Evolutionary conservation across 441 rosid genomes (phyloP).

Genomic region (Omphalea diandra): DNA sequence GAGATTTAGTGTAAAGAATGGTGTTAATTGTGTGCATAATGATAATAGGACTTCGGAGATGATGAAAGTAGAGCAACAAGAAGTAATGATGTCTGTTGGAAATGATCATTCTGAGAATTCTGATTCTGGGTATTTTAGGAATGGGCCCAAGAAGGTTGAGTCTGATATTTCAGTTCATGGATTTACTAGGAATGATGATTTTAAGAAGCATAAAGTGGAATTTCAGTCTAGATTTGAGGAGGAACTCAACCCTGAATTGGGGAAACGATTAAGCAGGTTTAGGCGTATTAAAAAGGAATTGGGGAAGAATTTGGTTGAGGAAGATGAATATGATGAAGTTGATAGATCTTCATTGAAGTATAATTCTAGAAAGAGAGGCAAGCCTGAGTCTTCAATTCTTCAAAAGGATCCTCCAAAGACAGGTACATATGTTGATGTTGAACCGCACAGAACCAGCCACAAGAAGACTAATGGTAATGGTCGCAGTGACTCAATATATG

Average conservation of each 20-base stretch:
- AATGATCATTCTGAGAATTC: conserved; percentile 40
- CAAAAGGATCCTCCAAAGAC: conserved; percentile 35
- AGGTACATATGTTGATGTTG: conserved; percentile 24
- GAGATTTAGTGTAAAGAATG: conserved; percentile 34
- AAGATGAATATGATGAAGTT: conserved; percentile 21
- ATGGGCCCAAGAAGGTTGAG: conserved; percentile 53
- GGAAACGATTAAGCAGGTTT: conserved; percentile 38
- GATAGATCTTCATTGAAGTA: conserved; percentile 34
- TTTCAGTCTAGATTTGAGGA: conserved; percentile 36
- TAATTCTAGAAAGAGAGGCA: conserved; percentile 38
- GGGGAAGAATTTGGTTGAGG: conserved; percentile 30
- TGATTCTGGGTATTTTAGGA: conserved; percentile 59
- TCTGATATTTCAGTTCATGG: conserved; percentile 47
- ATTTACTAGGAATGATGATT: conserved; percentile 34
- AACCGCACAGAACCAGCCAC: conserved; percentile 31
- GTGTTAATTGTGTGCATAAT: conserved; percentile 27
- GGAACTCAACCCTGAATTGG: conserved; percentile 29
- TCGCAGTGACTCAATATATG: conserved; percentile 37
- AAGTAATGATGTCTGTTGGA: conserved; percentile 35
- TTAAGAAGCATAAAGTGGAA: conserved; percentile 36
- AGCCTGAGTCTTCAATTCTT: conserved; percentile 24
- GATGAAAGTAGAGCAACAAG: conserved; percentile 30
- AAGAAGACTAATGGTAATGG: conserved; percentile 28
- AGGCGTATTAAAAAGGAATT: conserved; percentile 27
- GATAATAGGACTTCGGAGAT: conserved; percentile 28